Conservation (phyloP, 2,329 filamentous ascomycete species). For the Trichoderma asperellum region DNA sequence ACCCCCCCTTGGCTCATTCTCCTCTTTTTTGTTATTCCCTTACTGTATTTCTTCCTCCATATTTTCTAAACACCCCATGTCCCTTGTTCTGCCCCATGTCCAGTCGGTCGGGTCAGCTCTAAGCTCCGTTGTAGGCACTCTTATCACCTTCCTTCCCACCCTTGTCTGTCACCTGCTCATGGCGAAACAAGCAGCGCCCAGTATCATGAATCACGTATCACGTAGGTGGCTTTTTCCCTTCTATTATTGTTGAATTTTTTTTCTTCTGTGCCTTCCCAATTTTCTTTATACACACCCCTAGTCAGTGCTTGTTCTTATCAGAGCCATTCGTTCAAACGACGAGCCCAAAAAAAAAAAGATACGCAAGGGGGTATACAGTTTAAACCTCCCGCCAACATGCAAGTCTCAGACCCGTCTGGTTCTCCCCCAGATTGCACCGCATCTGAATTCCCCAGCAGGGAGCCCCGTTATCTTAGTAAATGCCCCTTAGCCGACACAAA, state of each 20-base stretch:
- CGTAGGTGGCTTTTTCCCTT: neutral
- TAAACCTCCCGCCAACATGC: neutral
- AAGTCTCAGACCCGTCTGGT: neutral
- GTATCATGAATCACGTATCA: neutral
- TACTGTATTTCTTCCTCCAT: neutral
- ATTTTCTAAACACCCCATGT: neutral
- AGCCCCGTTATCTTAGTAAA: neutral
- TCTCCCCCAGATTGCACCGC: neutral
- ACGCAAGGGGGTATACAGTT: neutral
- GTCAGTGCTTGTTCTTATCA: neutral
- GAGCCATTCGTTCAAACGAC: neutral
- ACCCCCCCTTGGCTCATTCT: neutral
- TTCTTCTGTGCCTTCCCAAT: neutral
- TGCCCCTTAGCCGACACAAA: neutral
- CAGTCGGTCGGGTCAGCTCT: constrained; percentile 24
- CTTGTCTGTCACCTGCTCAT: neutral
- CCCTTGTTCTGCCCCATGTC: constrained; percentile 1
- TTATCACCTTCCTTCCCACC: neutral
- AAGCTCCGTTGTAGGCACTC: neutral
- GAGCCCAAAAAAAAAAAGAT: neutral
- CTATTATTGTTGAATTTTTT: neutral
- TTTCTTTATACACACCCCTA: neutral
- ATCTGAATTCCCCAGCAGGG: neutral
- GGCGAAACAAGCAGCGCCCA: neutral
- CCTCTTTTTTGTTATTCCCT: neutral